Base-by-base conservation (phyloP, 805 yeast genomes). In the Starmerella sirachaensis region DNA sequence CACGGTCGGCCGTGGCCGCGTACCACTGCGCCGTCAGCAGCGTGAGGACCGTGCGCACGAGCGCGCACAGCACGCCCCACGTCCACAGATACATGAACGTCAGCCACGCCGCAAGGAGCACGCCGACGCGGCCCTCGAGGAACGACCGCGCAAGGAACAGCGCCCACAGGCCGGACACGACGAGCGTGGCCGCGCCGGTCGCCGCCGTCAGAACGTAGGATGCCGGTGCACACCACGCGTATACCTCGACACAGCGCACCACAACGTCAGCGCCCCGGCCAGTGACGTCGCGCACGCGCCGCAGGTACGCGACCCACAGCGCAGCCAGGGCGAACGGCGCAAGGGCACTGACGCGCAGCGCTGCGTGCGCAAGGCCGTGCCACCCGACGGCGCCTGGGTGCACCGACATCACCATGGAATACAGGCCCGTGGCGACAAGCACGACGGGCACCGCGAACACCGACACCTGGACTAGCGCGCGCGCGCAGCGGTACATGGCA, bases 11-110 rank as follows among this genome's bases (percentile, higher is more conserved):
- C 13, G 47, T 48, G 1, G 58, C 47, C 38, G 58, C 54, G 39
- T 60, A 64, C 66, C 66, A 64, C 38, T 58, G 60, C 5, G 57
- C 47, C 10, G 63, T 62, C 4, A 60, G 46, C 6, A 56, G 54
- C 2, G 65, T 45, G 5, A 62, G 46, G 3, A 61, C 45, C 14
- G 53, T 54, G n/a, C 63, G 52, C 38, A 60, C 61, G 31, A 63
- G 47, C 8, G 62, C 61, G 29, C 58, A 48, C 11, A 64, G 41
- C 16, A 64, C 56, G 2, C 62, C 61, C 61, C 64, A 60, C 2
- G 66, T 58, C 68, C 68, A 64, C 28, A 64, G 41, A 41, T 59
- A 63, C 57, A 60, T 51, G 21, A 63, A 33, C 33, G 54, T 37
- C 52, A 51, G 41, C 54, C 60, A 35, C 48, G 39, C 31, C 24